These are phyloP conservation scores for Scedosporium dehoogii DNA, from an alignment of 2,329 filamentous ascomycete genomes.

Conservation along the genomic window DNA sequence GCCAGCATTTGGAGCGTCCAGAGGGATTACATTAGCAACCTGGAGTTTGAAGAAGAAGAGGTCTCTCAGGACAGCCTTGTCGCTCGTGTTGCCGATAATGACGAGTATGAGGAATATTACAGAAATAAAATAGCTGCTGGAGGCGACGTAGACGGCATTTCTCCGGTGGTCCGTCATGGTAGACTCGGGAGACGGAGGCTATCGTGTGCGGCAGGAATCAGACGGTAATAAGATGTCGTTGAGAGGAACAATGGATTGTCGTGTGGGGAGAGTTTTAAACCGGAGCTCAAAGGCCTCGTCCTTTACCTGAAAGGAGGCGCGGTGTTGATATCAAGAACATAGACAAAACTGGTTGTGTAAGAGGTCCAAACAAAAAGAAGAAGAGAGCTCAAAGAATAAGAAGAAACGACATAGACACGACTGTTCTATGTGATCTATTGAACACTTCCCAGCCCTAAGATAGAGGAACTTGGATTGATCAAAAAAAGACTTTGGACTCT, in stretches of 20 bases:
- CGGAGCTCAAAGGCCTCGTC: background rate
- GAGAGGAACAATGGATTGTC: background rate
- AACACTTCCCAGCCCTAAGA: no score
- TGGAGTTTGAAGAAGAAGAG: constrained; percentile 83
- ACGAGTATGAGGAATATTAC: constrained; percentile 72
- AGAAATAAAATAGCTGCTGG: constrained; percentile 61
- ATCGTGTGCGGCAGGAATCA: background rate
- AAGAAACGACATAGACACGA: no score
- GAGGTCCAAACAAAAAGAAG: no score
- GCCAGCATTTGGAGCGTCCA: constrained; percentile 57
- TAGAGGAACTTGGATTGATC: background rate
- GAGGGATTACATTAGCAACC: constrained; percentile 70
- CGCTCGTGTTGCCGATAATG: constrained; percentile 63
- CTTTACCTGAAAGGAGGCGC: background rate
- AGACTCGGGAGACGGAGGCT: background rate
- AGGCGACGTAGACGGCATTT: constrained; percentile 54
- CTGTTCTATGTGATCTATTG: no score
- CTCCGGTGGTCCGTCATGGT: constrained; percentile 25
- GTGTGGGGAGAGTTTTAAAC: background rate
- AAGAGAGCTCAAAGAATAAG: no score
- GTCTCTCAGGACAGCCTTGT: constrained; percentile 49
- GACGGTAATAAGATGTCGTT: background rate
- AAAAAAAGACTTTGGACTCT: background rate
- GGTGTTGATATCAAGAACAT: background rate
- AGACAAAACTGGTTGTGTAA: no score